These are phyloP conservation scores for Cladosporium sp. DNA, from an alignment of 2,329 filamentous ascomycete genomes.

Conservation along the genomic window DNA sequence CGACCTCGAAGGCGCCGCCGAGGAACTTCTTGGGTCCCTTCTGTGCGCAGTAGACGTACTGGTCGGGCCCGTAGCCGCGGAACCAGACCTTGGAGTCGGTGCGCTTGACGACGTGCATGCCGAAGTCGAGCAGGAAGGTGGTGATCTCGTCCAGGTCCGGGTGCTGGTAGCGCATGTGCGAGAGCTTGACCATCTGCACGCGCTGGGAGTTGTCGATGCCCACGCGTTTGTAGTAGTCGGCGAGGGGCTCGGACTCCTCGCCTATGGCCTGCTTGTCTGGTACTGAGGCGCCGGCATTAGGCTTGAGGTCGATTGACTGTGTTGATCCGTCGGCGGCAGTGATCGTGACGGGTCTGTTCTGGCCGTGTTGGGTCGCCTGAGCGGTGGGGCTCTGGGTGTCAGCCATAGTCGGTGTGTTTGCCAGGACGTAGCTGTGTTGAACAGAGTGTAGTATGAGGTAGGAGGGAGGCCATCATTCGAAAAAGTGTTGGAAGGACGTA, in stretches of 20 bases:
- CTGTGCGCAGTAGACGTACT: conserved; percentile 39
- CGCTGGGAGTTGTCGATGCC: conserved; percentile 40
- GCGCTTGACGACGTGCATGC: conserved; percentile 36
- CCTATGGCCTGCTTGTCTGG: conserved; percentile 35
- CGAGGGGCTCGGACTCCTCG: conserved; percentile 29
- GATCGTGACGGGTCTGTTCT: conserved; percentile 23
- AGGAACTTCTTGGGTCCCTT: conserved; percentile 37
- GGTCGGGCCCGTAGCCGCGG: conserved; percentile 39
- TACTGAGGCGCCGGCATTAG: conserved; percentile 36
- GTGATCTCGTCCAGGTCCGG: conserved; percentile 45
- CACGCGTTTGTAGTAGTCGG: conserved; percentile 33
- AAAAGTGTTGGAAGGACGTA: too few relatives aligned
- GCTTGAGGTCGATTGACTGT: conserved; percentile 20
- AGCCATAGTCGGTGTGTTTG: conserved; percentile 14
- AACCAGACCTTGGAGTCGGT: conserved; percentile 35
- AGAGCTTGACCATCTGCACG: conserved; percentile 42
- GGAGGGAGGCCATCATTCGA: background rate
- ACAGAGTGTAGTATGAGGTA: background rate
- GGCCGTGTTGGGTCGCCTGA: conserved; percentile 21
- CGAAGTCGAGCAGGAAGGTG: conserved; percentile 41
- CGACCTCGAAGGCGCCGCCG: conserved; percentile 40
- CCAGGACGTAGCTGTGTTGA: background rate
- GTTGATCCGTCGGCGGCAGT: conserved; percentile 17
- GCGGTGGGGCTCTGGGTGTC: conserved; percentile 16
- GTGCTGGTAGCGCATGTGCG: conserved; percentile 51